Conservation (phyloP, 768 basidiomycete species). For the Artomyces pyxidatus region DNA sequence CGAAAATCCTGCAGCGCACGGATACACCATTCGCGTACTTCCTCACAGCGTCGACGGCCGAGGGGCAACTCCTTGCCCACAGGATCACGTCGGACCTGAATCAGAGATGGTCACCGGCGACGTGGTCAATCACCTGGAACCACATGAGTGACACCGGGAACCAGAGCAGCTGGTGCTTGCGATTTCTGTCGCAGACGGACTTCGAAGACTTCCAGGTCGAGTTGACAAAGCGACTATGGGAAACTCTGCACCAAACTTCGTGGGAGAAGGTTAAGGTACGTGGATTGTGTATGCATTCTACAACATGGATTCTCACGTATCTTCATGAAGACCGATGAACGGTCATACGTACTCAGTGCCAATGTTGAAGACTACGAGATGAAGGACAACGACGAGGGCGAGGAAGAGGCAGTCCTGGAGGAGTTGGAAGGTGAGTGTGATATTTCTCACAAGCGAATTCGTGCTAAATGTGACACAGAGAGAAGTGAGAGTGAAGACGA, state of each 20-base stretch:
- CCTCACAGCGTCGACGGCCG: constrained; percentile 45
- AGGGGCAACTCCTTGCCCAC: constrained; percentile 50
- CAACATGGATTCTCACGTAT: neutral
- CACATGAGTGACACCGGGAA: constrained; percentile 44
- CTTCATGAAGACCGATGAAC: constrained; percentile 63
- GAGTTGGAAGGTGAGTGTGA: constrained; percentile 53
- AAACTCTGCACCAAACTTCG: constrained; percentile 59
- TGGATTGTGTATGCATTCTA: neutral
- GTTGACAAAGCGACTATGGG: constrained; percentile 74
- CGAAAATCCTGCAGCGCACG: constrained; percentile 42
- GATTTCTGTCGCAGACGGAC: constrained; percentile 47
- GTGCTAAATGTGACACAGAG: no score
- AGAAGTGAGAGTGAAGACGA: constrained; percentile 11
- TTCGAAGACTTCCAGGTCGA: constrained; percentile 52
- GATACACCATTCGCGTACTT: constrained; percentile 46
- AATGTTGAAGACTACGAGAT: constrained; percentile 83
- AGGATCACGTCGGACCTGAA: constrained; percentile 62
- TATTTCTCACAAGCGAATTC: no score
- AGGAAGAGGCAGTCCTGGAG: constrained; percentile 65
- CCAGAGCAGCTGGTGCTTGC: constrained; percentile 77
- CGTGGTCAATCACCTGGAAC: constrained; percentile 85
- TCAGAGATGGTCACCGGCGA: constrained; percentile 52
- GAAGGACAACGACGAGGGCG: constrained; percentile 70
- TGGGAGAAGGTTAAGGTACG: constrained; percentile 79
- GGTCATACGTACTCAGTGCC: constrained; percentile 71